Evolutionary conservation across 768 basidiomycete species (phyloP).

Genomic region (Lactarius vividus): DNA sequence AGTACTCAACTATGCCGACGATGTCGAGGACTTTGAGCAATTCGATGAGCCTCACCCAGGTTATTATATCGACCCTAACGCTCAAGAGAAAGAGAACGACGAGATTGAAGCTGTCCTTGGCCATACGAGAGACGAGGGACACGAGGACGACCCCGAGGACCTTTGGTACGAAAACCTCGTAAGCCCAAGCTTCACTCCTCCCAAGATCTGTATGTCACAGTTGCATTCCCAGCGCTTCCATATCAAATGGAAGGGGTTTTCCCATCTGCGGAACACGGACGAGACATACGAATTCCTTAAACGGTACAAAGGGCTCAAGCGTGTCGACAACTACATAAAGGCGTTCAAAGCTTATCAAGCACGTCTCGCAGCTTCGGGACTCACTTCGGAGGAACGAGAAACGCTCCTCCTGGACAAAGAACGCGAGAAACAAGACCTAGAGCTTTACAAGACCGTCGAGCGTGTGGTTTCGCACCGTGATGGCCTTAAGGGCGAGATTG

Average conservation of each 20-base stretch:
- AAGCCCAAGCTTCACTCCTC: conserved; percentile 25
- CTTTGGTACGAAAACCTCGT: conserved; percentile 88
- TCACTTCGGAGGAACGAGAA: conserved; percentile 87
- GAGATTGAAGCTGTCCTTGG: conserved; percentile 91
- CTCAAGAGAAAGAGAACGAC: conserved; percentile 60
- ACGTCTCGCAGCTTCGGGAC: conserved; percentile 57
- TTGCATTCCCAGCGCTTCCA: conserved; percentile 74
- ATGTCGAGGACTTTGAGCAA: conserved; percentile 64
- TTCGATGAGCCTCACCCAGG: conserved; percentile 66
- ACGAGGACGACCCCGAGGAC: conserved; percentile 72
- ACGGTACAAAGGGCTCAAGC: conserved; percentile 91
- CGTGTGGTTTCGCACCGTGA: conserved; percentile 82
- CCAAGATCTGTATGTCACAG: conserved; percentile 26
- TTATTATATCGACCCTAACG: conserved; percentile 53
- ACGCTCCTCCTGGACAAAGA: conserved; percentile 87
- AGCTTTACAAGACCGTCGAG: conserved; percentile 88
- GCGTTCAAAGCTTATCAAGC: conserved; percentile 73
- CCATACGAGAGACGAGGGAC: conserved; percentile 83
- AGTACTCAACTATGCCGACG: conserved; percentile 81
- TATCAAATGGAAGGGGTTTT: conserved; percentile 99
- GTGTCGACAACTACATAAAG: conserved; percentile 99
- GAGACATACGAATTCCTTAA: conserved; percentile 96
- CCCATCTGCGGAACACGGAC: conserved; percentile 98
- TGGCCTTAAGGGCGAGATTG: conserved; percentile 51
- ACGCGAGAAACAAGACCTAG: conserved; percentile 86